These are phyloP conservation scores for Irpex lacteus DNA, from an alignment of 1,284 basidiomycete genomes.

Conservation along the genomic window DNA sequence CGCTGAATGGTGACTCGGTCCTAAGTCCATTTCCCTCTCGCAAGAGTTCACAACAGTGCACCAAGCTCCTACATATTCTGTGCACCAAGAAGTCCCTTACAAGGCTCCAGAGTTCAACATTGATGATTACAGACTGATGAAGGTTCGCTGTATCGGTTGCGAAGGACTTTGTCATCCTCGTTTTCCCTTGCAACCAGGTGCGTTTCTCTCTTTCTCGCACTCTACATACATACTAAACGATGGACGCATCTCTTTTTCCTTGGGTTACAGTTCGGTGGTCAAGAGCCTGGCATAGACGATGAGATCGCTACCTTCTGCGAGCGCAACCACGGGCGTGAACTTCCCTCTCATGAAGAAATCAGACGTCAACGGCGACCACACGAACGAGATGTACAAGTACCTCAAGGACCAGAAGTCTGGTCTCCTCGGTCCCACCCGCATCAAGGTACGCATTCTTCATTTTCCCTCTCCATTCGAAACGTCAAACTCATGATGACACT, in stretches of 20 bases:
- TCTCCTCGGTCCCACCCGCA: slow-evolving; percentile 68
- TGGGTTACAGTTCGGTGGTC: slow-evolving; percentile 58
- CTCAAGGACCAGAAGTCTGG: slow-evolving; percentile 81
- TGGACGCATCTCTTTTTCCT: neutral
- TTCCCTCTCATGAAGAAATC: slow-evolving; percentile 88
- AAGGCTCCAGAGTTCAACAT: too few relatives aligned
- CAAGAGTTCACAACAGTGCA: too few relatives aligned
- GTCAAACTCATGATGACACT: neutral
- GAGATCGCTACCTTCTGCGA: slow-evolving; percentile 68
- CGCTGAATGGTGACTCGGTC: too few relatives aligned
- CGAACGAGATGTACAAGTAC: slow-evolving; percentile 84
- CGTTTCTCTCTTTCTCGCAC: slow-evolving; percentile 15
- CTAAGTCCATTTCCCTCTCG: too few relatives aligned
- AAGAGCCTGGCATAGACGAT: slow-evolving; percentile 74
- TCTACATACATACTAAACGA: too few relatives aligned
- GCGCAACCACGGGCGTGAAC: slow-evolving; percentile 77
- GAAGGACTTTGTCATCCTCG: slow-evolving; percentile 73
- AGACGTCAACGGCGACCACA: slow-evolving; percentile 82
- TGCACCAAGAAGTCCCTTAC: too few relatives aligned
- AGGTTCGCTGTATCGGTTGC: too few relatives aligned
- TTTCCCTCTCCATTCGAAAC: too few relatives aligned
- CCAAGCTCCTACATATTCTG: too few relatives aligned
- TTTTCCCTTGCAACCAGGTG: slow-evolving; percentile 93
- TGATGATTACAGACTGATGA: too few relatives aligned
- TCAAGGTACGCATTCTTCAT: slow-evolving; percentile 52